Evolutionary conservation across 164 flowering plant species (phyloP).

Genomic region (Umbellularia californica): DNA sequence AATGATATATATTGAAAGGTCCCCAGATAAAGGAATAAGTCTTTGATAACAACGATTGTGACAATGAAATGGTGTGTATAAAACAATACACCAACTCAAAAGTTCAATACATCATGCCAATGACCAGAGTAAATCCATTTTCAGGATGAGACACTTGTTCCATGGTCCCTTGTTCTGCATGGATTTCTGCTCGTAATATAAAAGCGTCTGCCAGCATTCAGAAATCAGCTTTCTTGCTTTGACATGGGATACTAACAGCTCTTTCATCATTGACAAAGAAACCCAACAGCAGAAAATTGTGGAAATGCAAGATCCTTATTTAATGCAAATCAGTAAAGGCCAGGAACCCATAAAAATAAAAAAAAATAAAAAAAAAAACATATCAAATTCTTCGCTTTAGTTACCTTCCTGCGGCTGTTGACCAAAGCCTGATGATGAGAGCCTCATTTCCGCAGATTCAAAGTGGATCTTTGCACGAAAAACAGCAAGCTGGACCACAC

Average conservation of each 20-base stretch:
- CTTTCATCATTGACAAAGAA: background rate
- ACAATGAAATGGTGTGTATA: background rate
- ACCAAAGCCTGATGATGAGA: slow-evolving; percentile 55
- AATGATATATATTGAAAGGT: background rate
- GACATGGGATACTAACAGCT: too few relatives aligned
- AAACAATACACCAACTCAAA: background rate
- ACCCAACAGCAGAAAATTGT: background rate
- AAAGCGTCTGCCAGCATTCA: too few relatives aligned
- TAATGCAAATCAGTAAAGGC: background rate
- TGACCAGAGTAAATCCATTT: too few relatives aligned
- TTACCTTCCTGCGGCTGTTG: slow-evolving; percentile 73
- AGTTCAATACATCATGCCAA: background rate
- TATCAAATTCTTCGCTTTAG: background rate
- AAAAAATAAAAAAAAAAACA: too few relatives aligned
- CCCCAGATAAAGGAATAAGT: background rate
- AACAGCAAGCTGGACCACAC: background rate
- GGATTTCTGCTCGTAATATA: background rate
- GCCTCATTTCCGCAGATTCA: slow-evolving; percentile 46
- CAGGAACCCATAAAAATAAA: background rate
- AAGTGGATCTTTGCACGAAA: background rate
- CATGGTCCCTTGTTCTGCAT: too few relatives aligned
- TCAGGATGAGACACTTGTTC: too few relatives aligned
- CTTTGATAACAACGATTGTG: background rate
- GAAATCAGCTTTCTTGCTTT: too few relatives aligned
- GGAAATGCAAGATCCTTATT: background rate